Evolutionary conservation across 1,139 yeast species (phyloP), one percentile per base, ranked within the genome.

Genomic region (Pneumocystis sp.): DNA sequence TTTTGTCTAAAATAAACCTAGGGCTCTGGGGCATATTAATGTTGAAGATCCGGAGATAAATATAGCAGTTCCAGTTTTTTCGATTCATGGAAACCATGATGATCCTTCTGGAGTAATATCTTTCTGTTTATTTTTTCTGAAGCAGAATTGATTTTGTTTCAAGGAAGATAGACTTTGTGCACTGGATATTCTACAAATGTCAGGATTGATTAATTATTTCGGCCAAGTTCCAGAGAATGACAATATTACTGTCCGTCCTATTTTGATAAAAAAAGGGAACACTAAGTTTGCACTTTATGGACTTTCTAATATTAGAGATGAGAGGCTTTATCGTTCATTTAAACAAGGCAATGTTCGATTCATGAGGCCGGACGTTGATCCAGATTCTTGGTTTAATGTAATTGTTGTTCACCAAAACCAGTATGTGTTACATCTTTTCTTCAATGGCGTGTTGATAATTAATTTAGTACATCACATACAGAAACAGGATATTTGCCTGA

Each of bases 71-170:
- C 99, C 99, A 0, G 83, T 93, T 29, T 90, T 93, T 79, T 95
- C 95, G 12, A 93, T 95, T 10, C 85, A 93, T 66, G 99, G 99
- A 2, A 93, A 93, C 72, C 99, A 93, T 74, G 99, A 93, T 74
- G 98, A 93, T 76, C 90, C 96, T 0, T 88, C 96, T 0, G 98
- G 98, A 0, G 88, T 70, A 62, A 59, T 72, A 69, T 21, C 19
- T 4, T 37, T 4, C 10, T 12, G 40, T 7, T 25, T 25, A 15
- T 21, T 12, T 21, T 39, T 59, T 39, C 19, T 12, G 40, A 34
- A n/a, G 1, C 44, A 6, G 25, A 35, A 5, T 57, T 45, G 10
- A 10, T n/a, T n/a, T 7, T 37, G 39, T 61, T 6, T 19, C 66
- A 67, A 72, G 50, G 70, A 85, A 64, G 87, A 87, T 1, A 77